Evolutionary conservation across 2,329 filamentous ascomycete species (phyloP).

Genomic region (Verticillium nonalfalfae): DNA sequence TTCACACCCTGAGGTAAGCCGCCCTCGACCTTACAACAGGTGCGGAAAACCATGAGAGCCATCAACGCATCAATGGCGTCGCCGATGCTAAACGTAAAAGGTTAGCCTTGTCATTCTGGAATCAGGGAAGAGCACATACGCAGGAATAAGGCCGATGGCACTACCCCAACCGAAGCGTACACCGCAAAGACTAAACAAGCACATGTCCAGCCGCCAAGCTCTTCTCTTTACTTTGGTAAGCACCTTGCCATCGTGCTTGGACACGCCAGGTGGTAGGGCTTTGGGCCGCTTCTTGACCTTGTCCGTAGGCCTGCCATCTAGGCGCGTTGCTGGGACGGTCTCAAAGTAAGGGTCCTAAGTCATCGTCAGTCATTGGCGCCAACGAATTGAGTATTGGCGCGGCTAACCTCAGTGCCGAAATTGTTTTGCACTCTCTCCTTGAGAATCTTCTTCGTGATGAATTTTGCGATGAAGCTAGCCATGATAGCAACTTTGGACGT

Average conservation of each 20-base stretch:
- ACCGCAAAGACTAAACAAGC: slow-evolving; percentile 73
- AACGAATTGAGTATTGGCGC: background rate
- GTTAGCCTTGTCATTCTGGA: background rate
- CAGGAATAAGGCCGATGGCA: slow-evolving; percentile 77
- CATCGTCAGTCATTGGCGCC: slow-evolving; percentile 3
- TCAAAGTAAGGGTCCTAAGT: slow-evolving; percentile 85
- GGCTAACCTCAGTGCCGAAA: slow-evolving; percentile 45
- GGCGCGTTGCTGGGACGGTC: slow-evolving; percentile 65
- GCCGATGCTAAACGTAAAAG: slow-evolving; percentile 48
- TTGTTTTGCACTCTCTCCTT: slow-evolving; percentile 51
- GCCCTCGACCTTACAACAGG: slow-evolving; percentile 68
- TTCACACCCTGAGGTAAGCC: slow-evolving; percentile 59
- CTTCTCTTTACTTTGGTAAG: slow-evolving; percentile 80
- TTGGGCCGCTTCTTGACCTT: slow-evolving; percentile 83
- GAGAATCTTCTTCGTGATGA: slow-evolving; percentile 50
- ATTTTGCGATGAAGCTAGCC: slow-evolving; percentile 40
- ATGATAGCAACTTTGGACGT: background rate
- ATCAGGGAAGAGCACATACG: slow-evolving; percentile 45
- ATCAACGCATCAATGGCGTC: slow-evolving; percentile 70
- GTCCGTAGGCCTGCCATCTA: slow-evolving; percentile 56
- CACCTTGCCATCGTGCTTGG: slow-evolving; percentile 72
- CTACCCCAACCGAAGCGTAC: slow-evolving; percentile 85
- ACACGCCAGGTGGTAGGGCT: slow-evolving; percentile 75
- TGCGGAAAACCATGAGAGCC: slow-evolving; percentile 67
- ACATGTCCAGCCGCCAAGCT: slow-evolving; percentile 81